Evolutionary conservation across 768 basidiomycete species (phyloP).

Genomic region (Cyclocybe aegerita): DNA sequence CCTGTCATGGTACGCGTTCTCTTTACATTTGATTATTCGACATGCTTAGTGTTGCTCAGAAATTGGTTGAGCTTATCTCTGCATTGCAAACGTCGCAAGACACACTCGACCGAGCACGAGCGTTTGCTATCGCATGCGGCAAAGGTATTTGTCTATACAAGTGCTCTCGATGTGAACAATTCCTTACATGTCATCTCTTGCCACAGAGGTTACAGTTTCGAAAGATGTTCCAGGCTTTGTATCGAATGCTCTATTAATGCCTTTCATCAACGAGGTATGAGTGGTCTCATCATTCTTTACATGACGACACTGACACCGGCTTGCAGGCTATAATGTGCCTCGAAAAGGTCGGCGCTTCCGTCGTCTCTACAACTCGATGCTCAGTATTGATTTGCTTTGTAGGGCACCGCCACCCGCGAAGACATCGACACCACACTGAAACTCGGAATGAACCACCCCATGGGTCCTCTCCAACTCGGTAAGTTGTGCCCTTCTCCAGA

Average conservation of each 20-base stretch:
- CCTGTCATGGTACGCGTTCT: slow-evolving; percentile 79
- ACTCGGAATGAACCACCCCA: slow-evolving; percentile 92
- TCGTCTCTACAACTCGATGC: background rate
- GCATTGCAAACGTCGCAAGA: slow-evolving; percentile 85
- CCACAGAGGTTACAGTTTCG: slow-evolving; percentile 84
- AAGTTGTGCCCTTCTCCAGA: slow-evolving; percentile 3
- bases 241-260: slow-evolving; percentile 95
- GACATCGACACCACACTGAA: slow-evolving; percentile 95
- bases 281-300: background rate
- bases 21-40: background rate
- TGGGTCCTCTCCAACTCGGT: slow-evolving; percentile 92
- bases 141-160: slow-evolving; percentile 55
- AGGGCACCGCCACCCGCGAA: slow-evolving; percentile 91
- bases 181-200: background rate
- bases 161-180: background rate
- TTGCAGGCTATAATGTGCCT: slow-evolving; percentile 85
- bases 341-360: slow-evolving; percentile 63
- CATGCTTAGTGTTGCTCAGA: slow-evolving; percentile 39
- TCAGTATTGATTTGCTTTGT: background rate
- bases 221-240: slow-evolving; percentile 94
- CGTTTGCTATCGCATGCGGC: slow-evolving; percentile 85
- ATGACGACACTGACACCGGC: background rate
- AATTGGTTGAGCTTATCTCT: slow-evolving; percentile 94
- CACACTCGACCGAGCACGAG: slow-evolving; percentile 71
- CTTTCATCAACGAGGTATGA: slow-evolving; percentile 89